Conservation (phyloP, 1,284 basidiomycete species). For the Puccinia triticina region DNA sequence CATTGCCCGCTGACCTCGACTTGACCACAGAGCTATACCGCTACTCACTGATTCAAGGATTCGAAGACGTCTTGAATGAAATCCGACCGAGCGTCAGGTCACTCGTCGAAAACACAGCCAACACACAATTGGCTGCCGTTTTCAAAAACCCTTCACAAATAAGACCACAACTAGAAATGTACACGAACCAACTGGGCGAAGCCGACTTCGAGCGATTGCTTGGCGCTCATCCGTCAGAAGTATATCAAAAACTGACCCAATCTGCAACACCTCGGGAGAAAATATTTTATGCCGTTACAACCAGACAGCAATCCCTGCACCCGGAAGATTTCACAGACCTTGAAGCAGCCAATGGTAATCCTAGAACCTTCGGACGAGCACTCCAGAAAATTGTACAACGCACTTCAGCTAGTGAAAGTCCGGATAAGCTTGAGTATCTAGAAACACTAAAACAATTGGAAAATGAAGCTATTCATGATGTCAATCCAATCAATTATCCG, state of each 20-base stretch:
- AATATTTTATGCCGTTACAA: too few species aligned
- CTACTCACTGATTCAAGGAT: background rate
- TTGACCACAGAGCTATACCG: slow-evolving; percentile 10
- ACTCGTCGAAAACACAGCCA: background rate
- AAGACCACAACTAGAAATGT: background rate
- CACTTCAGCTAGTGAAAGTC: background rate
- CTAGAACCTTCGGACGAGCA: background rate
- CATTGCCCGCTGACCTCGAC: slow-evolving; percentile 3
- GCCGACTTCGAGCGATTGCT: background rate
- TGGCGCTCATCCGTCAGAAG: background rate
- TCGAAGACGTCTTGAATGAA: background rate
- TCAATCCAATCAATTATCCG: background rate
- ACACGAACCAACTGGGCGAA: slow-evolving; percentile 16
- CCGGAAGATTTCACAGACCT: too few species aligned
- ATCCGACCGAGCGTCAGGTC: too few species aligned
- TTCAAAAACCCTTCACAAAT: background rate
- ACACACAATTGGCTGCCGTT: background rate
- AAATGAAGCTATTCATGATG: too few species aligned
- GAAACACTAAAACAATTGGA: background rate
- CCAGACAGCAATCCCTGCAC: too few species aligned
- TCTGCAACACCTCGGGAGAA: too few species aligned
- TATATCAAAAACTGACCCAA: background rate
- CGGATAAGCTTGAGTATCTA: background rate
- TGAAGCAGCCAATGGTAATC: background rate
- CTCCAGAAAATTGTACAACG: background rate